phyloP scores from a whole-genome alignment of 176 grass and related monocot genomes.

The Carex kokanica region DNA sequence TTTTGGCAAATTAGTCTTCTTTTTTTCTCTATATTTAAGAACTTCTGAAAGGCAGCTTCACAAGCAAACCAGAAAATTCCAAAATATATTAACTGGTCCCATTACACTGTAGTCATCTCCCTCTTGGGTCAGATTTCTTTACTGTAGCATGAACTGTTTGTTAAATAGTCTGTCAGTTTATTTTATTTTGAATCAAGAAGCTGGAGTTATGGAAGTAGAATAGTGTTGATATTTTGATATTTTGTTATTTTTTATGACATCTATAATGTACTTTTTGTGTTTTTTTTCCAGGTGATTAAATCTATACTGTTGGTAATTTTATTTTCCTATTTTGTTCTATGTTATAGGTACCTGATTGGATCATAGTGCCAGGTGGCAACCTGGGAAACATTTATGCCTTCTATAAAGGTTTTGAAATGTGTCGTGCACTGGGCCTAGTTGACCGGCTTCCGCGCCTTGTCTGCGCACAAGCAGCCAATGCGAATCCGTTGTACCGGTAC shows the following conservation, averaged over 20 bases:
- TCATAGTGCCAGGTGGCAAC: conserved; percentile 83
- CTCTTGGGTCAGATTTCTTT: not conserved
- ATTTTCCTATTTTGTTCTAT: not conserved
- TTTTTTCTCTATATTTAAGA: not conserved
- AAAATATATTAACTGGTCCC: not conserved
- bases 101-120: not conserved
- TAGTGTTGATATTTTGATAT: not conserved
- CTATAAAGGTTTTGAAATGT: conserved; percentile 99
- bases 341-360: conserved; percentile 65
- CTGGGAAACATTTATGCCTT: conserved; percentile 96
- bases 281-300: not conserved
- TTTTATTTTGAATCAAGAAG: not conserved
- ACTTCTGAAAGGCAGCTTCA: not conserved
- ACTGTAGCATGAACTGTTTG: not conserved
- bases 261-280: not conserved
- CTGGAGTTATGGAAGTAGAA: not conserved
- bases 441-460: conserved; percentile 71
- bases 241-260: not conserved
- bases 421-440: conserved; percentile 67
- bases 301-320: not conserved
- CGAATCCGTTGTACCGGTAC: conserved; percentile 68
- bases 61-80: not conserved
- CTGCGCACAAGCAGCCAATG: conserved; percentile 81
- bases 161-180: not conserved
- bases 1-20: not conserved